Evolutionary conservation across 1,139 yeast species (phyloP), one percentile per base, ranked within the genome.

Genomic region (Suhomyces bolitotheri): DNA sequence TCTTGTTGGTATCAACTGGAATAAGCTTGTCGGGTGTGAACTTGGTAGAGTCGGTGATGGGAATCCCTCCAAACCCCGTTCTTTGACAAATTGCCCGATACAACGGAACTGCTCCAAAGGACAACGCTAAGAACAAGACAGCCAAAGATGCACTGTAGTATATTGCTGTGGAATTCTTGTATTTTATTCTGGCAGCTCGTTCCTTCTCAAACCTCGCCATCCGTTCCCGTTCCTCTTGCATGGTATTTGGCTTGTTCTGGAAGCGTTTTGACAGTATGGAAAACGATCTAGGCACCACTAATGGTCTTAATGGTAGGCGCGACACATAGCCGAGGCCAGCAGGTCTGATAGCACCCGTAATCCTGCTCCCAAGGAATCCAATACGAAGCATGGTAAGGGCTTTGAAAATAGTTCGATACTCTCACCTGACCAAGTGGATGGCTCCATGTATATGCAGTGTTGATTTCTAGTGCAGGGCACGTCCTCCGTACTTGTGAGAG

Each of bases 31-130:
- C 98, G 7, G 90, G 80, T 0, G 97, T 86, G 60, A 92, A 87
- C 50, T 76, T 80, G 11, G 81, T 60, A 27, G 73, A 64, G 56
- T 92, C 98, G 0, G 97, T 89, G 49, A 90, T 84, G 11, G 98
- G 97, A 8, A 82, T 80, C 31, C 99, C 99, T 33, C 92, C 96
- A 76, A 85, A 92, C 1, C 98, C 98, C 1, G 97, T 90, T 62
- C 96, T 77, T 51, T 90, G 88, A 67, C 99, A 94, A 29, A 94
- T 73, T 14, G 92, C 90, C 47, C 97, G 69, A 58, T 94, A 94
- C 14, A 94, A 64, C 3, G 98, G 97, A 8, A 94, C 98, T 1
- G 97, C 88, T 8, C 92, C 86, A 60, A 89, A 92, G 0, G 96
- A 75, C 15, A 92, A 66, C 0, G 97, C 92, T 29, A 88, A 64